Conservation (phyloP, 208 protist species). For the Leishmania gerbilli region DNA sequence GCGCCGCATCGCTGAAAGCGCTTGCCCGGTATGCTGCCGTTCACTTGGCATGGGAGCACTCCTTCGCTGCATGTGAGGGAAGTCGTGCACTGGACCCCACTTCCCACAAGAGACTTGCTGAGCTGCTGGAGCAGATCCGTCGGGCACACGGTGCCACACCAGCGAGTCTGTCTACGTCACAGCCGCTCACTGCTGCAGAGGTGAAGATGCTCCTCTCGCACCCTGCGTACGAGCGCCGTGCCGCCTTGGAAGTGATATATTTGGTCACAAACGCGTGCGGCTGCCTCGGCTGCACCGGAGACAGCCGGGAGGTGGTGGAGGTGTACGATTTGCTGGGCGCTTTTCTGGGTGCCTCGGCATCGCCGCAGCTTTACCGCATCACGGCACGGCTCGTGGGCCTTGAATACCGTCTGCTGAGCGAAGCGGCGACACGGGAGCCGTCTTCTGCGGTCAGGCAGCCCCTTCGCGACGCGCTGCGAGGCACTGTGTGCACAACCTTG, state of each 20-base stretch:
- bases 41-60: conserved; percentile 3
- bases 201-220: conserved; percentile 5
- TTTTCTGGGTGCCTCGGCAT: conserved; percentile 4
- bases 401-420: conserved; percentile 9
- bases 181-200: background rate
- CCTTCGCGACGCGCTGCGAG: background rate
- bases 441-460: background rate
- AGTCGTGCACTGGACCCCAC: background rate
- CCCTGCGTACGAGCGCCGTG: conserved; percentile 4
- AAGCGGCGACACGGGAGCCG: background rate
- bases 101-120: background rate
- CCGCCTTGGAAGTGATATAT: conserved; percentile 9
- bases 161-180: background rate
- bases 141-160: background rate
- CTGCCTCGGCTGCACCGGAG: conserved; percentile 6
- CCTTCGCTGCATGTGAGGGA: background rate
- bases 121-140: conserved; percentile 3
- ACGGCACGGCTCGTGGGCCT: conserved; percentile 7
- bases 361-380: conserved; percentile 1
- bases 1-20: background rate
- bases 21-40: conserved; percentile 10
- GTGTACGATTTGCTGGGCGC: conserved; percentile 3
- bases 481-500: background rate
- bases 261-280: conserved; percentile 1
- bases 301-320: conserved; percentile 5